A percentile compares a stretch with the other conserved stretches of the same genome.
These are phyloP conservation scores for Verticillium isaacii DNA, from an alignment of 2,329 filamentous ascomycete species.

Conservation along the genomic window DNA sequence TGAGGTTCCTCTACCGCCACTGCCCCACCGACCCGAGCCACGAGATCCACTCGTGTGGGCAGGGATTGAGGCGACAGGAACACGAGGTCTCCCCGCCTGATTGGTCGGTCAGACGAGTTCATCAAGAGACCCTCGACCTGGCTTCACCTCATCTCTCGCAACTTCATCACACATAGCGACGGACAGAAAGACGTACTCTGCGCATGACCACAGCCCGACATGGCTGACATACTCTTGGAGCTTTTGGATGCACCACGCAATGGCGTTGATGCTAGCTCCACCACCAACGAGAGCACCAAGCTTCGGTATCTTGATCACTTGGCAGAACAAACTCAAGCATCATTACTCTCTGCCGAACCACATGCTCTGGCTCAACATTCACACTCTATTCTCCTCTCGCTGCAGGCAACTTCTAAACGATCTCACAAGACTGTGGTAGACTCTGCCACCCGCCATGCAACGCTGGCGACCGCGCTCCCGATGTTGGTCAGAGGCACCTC, in stretches of 20 bases:
- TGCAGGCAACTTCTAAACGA: slow-evolving; percentile 84
- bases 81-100: not conserved
- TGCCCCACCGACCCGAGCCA: not conserved
- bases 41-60: too few species aligned
- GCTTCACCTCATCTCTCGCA: not conserved
- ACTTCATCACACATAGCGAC: not conserved
- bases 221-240: slow-evolving; percentile 73
- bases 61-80: not conserved
- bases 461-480: slow-evolving; percentile 68
- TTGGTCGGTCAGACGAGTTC: not conserved
- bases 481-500: slow-evolving; percentile 59
- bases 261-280: slow-evolving; percentile 13
- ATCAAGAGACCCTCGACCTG: not conserved
- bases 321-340: slow-evolving; percentile 68
- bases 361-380: slow-evolving; percentile 75
- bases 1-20: not conserved
- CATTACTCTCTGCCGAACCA: slow-evolving; percentile 70
- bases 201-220: slow-evolving; percentile 23
- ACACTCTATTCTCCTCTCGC: slow-evolving; percentile 73
- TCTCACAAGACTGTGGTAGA: slow-evolving; percentile 82
- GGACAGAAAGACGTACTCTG: not conserved
- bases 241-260: slow-evolving; percentile 35
- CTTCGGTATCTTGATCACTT: slow-evolving; percentile 72
- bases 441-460: slow-evolving; percentile 73
- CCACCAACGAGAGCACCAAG: not conserved